phyloP scores from a whole-genome alignment of 2,329 filamentous ascomycete genomes.

The Keithomyces neogunnii region DNA sequence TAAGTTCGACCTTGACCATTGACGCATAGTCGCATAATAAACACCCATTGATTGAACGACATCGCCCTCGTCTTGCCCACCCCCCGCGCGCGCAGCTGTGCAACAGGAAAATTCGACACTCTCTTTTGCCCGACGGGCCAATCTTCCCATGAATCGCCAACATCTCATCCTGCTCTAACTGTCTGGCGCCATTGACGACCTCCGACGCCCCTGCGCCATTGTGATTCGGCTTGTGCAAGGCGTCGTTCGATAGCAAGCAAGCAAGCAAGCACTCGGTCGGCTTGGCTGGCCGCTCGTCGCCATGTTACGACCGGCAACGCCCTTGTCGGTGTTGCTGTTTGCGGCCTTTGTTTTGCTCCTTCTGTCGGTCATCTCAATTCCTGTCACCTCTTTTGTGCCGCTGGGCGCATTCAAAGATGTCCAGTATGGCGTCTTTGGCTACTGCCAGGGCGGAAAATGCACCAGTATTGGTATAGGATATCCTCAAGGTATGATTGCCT shows the following conservation, averaged over 20 bases:
- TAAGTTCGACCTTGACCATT: neutral
- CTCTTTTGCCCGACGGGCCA: no score
- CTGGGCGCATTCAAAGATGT: conserved; percentile 69
- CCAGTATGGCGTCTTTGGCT: conserved; percentile 89
- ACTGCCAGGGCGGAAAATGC: conserved; percentile 61
- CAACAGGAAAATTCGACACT: no score
- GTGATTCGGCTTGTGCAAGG: neutral
- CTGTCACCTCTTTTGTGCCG: conserved; percentile 77
- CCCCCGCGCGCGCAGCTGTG: no score
- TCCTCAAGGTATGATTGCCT: conserved; percentile 46
- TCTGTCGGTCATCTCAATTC: conserved; percentile 82
- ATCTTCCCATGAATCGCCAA: conserved; percentile 3
- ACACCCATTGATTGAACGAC: neutral
- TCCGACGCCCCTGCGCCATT: neutral
- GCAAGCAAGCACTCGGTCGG: conserved; percentile 12
- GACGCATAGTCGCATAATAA: neutral
- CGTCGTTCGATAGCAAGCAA: neutral
- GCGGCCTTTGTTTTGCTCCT: conserved; percentile 78
- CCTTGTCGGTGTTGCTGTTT: conserved; percentile 77
- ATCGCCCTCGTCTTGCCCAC: neutral
- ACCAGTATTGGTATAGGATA: conserved; percentile 70
- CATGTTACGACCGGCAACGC: conserved; percentile 89
- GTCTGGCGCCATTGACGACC: conserved; percentile 2
- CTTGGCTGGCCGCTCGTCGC: conserved; percentile 25
- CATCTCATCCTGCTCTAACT: neutral